Base-by-base conservation (phyloP, 805 yeast genomes). In the Yamadazyma phyllophila region DNA sequence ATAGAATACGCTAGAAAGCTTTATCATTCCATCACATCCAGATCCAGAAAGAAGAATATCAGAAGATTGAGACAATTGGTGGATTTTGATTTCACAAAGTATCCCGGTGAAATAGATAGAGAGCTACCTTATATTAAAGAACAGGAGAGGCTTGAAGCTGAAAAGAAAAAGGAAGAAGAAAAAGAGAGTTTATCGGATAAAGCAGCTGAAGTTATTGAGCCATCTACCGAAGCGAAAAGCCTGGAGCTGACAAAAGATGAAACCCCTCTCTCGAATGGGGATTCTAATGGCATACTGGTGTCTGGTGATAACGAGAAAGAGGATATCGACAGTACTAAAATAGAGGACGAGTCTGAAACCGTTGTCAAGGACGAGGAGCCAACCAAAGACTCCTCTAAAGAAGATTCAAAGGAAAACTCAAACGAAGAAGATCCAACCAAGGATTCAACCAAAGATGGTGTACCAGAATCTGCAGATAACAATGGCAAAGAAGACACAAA, bases 1-100 rank as follows among this genome's bases (percentile, higher is more conserved):
- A 63, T 81, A 7, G 76, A 73, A 39, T 76, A 74, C 47, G 73
- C 73, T 15, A 67, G 73, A 48, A 69, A 70, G 15, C 51, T 62
- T 12, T 61, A 60, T 48, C 78, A 73, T 52, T 24, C 47, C 12
- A 62, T 51, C 7, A 59, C 56, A 26, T 49, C 56, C 27, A 63
- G 59, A 36, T 69, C 74, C 55, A 65, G 76, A 57, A 72, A 73
- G 56, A 72, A 67, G 59, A 72, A 72, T 30, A 71, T 69, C 40
- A 74, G 72, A 52, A 76, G 66, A 56, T 72, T 67, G 61, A 75
- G 67, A 57, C 62, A 56, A 36, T 32, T 43, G 33, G 63, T 61
- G 17, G 65, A 65, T 26, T 69, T 57, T 11, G 62, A 55, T 53
- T 49, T 66, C 32, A 36, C 58, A 6, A 55, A 54, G 44, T 55